Percentiles rank a stretch among this genome's conserved stretches.
Conservation (phyloP, 306 rosid species). For the Potentilla sterilis region DNA sequence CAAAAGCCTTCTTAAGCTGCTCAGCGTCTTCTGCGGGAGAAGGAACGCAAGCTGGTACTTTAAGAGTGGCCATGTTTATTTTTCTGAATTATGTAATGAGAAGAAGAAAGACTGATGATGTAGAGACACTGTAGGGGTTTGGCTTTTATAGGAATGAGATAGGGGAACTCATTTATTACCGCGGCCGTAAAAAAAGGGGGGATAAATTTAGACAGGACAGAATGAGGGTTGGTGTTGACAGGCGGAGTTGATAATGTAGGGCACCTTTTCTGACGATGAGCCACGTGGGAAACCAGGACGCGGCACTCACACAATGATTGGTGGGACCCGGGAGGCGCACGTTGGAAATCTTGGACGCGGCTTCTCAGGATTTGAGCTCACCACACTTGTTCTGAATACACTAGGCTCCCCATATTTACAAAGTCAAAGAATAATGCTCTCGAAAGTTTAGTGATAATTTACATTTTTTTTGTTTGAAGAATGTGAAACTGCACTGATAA, state of each 20-base stretch:
- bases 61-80: conserved; percentile 9
- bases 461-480: too few relatives aligned
- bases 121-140: background rate
- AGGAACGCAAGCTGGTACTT: conserved; percentile 16
- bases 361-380: background rate
- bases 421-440: too few relatives aligned
- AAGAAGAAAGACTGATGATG: background rate
- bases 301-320: background rate
- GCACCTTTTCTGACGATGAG: background rate
- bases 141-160: background rate
- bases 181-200: background rate
- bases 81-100: background rate
- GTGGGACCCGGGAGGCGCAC: background rate
- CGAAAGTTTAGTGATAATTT: too few relatives aligned
- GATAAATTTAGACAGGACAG: background rate
- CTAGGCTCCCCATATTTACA: too few relatives aligned
- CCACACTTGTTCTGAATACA: background rate
- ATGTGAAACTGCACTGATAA: too few relatives aligned
- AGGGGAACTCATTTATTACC: background rate
- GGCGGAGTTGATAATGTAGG: background rate
- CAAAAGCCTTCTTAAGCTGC: conserved; percentile 22
- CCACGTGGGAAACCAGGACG: background rate
- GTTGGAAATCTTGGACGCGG: background rate
- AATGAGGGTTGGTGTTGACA: background rate
- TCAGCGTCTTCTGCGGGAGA: conserved; percentile 14